These are phyloP conservation scores for Backusella macrospora DNA, from an alignment of 192 early-diverging fungal genomes.

Conservation along the genomic window DNA sequence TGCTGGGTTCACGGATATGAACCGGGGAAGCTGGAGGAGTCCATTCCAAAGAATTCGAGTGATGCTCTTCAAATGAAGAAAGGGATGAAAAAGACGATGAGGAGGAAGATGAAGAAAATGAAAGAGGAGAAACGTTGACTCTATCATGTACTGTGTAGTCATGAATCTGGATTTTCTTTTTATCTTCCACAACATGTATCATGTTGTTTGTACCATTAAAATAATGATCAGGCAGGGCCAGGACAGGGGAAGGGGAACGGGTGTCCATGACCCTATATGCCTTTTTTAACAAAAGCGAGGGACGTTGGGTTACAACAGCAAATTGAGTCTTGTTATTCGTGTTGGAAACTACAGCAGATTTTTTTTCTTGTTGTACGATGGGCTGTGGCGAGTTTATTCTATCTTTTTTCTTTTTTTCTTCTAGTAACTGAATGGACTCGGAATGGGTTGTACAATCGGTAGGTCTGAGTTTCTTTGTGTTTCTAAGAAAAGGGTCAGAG, in stretches of 20 bases:
- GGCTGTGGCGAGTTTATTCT: conserved; percentile 2
- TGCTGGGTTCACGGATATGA: neutral
- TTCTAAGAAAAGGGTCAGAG: conserved; percentile 59
- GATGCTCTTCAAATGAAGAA: conserved; percentile 15
- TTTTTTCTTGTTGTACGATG: neutral
- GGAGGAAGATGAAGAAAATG: conserved; percentile 14
- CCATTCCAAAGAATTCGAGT: neutral
- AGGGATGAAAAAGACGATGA: conserved; percentile 18
- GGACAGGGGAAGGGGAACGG: neutral
- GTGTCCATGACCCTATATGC: neutral
- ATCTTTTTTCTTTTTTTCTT: neutral
- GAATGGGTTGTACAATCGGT: conserved; percentile 21
- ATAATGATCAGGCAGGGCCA: neutral
- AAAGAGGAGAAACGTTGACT: conserved; percentile 3
- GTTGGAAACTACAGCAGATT: neutral
- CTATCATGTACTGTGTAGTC: neutral
- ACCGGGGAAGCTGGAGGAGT: conserved; percentile 12
- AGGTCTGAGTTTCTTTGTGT: conserved; percentile 38
- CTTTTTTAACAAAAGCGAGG: conserved; percentile 6
- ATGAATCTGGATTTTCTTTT: neutral
- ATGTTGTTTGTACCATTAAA: conserved; percentile 9
- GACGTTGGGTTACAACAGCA: neutral
- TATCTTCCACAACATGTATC: neutral
- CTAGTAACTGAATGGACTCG: conserved; percentile 11
- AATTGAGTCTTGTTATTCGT: neutral